Evolutionary conservation across 148 eudicot species (phyloP).

Genomic region (Chenopodium formosanum): DNA sequence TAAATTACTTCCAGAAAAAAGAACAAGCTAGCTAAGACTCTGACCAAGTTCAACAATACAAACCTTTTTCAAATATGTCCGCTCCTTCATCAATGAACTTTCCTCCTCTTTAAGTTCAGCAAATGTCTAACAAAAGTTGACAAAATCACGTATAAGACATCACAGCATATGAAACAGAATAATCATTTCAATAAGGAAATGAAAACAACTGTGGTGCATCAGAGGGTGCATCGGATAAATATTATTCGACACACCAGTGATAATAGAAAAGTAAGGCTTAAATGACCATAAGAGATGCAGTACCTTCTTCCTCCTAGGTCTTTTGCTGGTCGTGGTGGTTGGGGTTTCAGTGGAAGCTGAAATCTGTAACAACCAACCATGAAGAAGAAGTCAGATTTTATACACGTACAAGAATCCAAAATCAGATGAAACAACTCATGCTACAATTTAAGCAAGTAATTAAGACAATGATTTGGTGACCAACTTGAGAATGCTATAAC

Average conservation of each 20-base stretch:
- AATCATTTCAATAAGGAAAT: neutral
- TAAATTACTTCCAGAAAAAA: neutral
- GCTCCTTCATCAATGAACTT: conserved; percentile 47
- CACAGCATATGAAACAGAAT: neutral
- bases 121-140: conserved; percentile 41
- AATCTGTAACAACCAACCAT: conserved; percentile 34
- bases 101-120: conserved; percentile 65
- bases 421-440: neutral
- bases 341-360: conserved; percentile 32
- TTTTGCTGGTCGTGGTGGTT: conserved; percentile 31
- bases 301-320: conserved; percentile 63
- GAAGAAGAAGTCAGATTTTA: conserved; percentile 7
- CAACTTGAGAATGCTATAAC: neutral
- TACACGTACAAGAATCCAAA: neutral
- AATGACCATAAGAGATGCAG: neutral
- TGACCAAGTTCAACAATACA: neutral
- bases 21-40: neutral
- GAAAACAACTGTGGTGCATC: neutral
- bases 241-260: no score
- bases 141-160: neutral
- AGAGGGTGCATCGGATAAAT: no score
- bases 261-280: no score
- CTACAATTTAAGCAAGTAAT: neutral
- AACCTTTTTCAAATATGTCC: conserved; percentile 31
- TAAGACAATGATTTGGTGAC: neutral